Percentiles rank a stretch among this genome's conserved stretches.
Conservation (phyloP, 805 yeast species). For the Sugiyamaella lignohabitans region DNA sequence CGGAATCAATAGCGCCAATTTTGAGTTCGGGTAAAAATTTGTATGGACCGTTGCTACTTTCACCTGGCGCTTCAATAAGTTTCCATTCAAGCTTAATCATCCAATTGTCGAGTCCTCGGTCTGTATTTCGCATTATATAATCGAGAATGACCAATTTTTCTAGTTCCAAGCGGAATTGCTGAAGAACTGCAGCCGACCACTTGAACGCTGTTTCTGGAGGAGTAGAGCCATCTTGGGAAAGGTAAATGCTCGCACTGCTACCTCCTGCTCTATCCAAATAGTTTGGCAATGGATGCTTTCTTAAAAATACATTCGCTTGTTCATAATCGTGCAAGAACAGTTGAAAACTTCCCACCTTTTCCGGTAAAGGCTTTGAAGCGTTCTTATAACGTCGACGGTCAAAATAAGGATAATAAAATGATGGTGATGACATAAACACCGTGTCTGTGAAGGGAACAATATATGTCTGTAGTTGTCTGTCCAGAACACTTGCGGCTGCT, state of each 20-base stretch:
- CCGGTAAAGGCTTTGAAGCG: constrained; percentile 30
- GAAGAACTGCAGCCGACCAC: constrained; percentile 48
- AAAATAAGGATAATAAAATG: constrained; percentile 46
- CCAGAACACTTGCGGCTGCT: constrained; percentile 63
- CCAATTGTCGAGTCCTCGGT: constrained; percentile 72
- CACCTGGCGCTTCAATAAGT: constrained; percentile 6
- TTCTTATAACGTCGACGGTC: constrained; percentile 32
- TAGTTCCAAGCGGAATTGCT: constrained; percentile 52
- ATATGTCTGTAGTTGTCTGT: constrained; percentile 48
- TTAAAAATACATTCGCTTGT: constrained; percentile 57
- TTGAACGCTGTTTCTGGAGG: constrained; percentile 28
- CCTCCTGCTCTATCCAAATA: not conserved
- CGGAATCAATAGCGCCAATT: constrained; percentile 72
- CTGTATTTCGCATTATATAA: constrained; percentile 69
- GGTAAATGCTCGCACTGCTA: not conserved
- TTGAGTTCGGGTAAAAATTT: constrained; percentile 37
- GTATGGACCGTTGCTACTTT: not conserved
- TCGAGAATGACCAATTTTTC: constrained; percentile 67
- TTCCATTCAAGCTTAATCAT: constrained; percentile 56
- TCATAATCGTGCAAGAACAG: constrained; percentile 50
- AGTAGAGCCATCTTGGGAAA: not conserved
- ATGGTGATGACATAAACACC: constrained; percentile 41
- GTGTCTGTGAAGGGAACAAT: constrained; percentile 65
- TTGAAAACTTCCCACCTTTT: constrained; percentile 64
- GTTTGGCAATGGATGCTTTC: constrained; percentile 48